These are phyloP conservation scores for Chlorella ohadii DNA, from an alignment of 139 green algal genomes.

Conservation along the genomic window DNA sequence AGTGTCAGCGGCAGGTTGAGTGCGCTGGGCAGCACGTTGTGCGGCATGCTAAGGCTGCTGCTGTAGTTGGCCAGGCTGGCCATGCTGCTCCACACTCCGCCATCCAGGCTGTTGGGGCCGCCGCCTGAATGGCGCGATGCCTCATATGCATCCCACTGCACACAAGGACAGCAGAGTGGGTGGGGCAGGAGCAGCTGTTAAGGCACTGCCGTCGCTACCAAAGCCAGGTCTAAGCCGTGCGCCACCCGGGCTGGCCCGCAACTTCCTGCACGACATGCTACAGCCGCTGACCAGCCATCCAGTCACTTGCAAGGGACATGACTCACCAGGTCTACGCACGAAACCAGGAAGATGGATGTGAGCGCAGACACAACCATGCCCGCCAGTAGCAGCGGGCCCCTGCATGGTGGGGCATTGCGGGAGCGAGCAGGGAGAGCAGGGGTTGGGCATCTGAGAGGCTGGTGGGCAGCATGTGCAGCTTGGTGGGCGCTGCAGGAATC, in stretches of 20 bases:
- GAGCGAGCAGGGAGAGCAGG: background rate
- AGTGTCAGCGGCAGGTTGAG: constrained; percentile 6
- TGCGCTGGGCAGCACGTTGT: background rate
- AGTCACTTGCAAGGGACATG: too few species aligned
- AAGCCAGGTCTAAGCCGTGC: too few species aligned
- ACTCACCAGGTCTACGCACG: constrained; percentile 66
- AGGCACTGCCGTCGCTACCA: too few species aligned
- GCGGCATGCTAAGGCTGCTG: background rate
- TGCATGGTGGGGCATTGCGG: background rate
- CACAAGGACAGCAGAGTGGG: too few species aligned
- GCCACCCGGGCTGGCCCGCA: too few species aligned
- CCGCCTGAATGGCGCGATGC: background rate
- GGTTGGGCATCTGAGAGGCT: background rate
- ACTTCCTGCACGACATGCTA: too few species aligned
- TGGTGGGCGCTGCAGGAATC: too few species aligned
- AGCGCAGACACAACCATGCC: constrained; percentile 76
- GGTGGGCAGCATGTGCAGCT: too few species aligned
- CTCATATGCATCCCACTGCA: constrained; percentile 4
- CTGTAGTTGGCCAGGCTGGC: background rate
- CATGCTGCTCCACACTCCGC: background rate
- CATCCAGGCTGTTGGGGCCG: background rate
- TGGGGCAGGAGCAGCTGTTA: too few species aligned
- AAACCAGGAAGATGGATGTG: constrained; percentile 82
- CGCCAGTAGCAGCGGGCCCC: constrained; percentile 80
- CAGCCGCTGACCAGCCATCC: too few species aligned